Evolutionary conservation across 2,329 filamentous ascomycete species (phyloP).

Genomic region (Conoideocrella luteorostrata): DNA sequence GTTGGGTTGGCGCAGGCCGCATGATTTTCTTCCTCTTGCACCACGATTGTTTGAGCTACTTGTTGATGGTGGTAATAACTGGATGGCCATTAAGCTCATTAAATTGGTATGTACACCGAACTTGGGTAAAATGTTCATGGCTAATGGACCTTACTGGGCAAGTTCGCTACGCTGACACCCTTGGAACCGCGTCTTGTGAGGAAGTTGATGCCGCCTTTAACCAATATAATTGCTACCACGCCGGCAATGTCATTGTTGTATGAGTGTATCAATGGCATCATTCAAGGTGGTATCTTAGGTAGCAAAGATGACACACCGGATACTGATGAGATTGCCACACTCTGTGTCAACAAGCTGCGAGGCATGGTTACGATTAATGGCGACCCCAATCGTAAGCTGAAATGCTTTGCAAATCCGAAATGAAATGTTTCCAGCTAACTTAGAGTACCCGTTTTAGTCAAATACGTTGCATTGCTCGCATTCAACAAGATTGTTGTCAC

Average conservation of each 20-base stretch:
- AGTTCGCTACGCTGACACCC: slow-evolving; percentile 93
- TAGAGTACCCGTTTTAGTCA: slow-evolving; percentile 51
- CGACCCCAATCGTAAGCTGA: slow-evolving; percentile 76
- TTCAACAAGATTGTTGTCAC: slow-evolving; percentile 92
- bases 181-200: slow-evolving; percentile 85
- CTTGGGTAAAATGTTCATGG: background rate
- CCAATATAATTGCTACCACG: slow-evolving; percentile 88
- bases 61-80: slow-evolving; percentile 91
- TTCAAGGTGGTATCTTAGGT: slow-evolving; percentile 89
- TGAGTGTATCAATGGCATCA: slow-evolving; percentile 97
- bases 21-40: slow-evolving; percentile 88
- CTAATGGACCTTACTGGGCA: slow-evolving; percentile 23
- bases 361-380: slow-evolving; percentile 92
- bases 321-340: slow-evolving; percentile 81
- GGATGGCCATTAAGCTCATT: slow-evolving; percentile 99
- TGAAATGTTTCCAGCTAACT: slow-evolving; percentile 8
- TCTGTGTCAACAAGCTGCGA: slow-evolving; percentile 88
- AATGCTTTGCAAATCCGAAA: background rate
- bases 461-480: slow-evolving; percentile 92
- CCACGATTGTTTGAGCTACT: slow-evolving; percentile 88
- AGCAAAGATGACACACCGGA: slow-evolving; percentile 73
- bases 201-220: slow-evolving; percentile 85
- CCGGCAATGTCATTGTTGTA: slow-evolving; percentile 97
- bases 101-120: slow-evolving; percentile 60
- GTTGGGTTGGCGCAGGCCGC: slow-evolving; percentile 84